phyloP scores from a whole-genome alignment of 441 rosid genomes.

The Adansonia grandidieri region DNA sequence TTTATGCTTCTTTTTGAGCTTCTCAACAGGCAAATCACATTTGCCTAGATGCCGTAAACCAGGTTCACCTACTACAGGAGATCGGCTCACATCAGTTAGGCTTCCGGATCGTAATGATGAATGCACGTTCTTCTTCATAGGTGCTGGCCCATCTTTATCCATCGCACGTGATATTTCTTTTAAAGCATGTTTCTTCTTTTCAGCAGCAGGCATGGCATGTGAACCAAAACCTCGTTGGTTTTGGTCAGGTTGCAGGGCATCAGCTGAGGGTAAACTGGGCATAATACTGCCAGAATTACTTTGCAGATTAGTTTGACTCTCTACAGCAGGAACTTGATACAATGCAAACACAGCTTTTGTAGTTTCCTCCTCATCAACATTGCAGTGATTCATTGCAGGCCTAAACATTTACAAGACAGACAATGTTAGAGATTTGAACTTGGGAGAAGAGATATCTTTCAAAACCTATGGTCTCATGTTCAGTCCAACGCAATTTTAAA shows the following conservation, averaged over 20 bases:
- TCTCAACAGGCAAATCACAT: slow-evolving; percentile 51
- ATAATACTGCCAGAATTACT: slow-evolving; percentile 40
- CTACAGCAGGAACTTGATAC: slow-evolving; percentile 54
- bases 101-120: slow-evolving; percentile 42
- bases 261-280: slow-evolving; percentile 32
- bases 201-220: slow-evolving; percentile 35
- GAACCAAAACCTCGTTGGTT: slow-evolving; percentile 36
- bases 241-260: slow-evolving; percentile 40
- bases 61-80: slow-evolving; percentile 48
- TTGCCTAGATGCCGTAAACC: slow-evolving; percentile 40
- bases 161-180: slow-evolving; percentile 38
- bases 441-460: slow-evolving; percentile 15
- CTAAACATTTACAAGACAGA: slow-evolving; percentile 48
- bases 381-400: slow-evolving; percentile 86
- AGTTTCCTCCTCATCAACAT: slow-evolving; percentile 77
- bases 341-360: slow-evolving; percentile 57
- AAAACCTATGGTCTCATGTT: not conserved
- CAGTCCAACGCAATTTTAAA: not conserved
- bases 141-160: slow-evolving; percentile 46
- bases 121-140: slow-evolving; percentile 47
- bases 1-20: slow-evolving; percentile 61
- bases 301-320: slow-evolving; percentile 48
- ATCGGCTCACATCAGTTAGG: slow-evolving; percentile 44
- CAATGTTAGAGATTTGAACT: slow-evolving; percentile 33
- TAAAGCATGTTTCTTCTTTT: slow-evolving; percentile 52